Evolutionary conservation across 2,329 filamentous ascomycete species (phyloP), one percentile per base, ranked within the genome.

Genomic region (Aspergillus pseudoviridinutans): DNA sequence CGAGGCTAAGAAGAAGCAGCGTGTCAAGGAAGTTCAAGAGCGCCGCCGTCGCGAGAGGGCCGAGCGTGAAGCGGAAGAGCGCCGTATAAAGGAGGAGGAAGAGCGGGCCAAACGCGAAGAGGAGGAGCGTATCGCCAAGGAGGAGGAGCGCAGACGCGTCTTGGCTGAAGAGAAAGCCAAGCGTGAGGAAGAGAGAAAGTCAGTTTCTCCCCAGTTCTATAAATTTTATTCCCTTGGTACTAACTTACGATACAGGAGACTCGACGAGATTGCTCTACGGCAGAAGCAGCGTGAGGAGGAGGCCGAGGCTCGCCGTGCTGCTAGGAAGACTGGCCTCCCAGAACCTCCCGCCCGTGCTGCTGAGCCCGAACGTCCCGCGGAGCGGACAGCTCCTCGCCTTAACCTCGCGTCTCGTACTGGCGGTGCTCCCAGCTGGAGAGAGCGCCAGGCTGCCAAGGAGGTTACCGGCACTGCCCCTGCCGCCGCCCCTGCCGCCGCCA

Each of bases 221-320:
- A 14, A 53, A 35, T 20, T 14, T 28, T 51, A 14, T 49, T 14
- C 9, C 57, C 27, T n/a, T 50, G 49, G 61, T 58, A 63, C 71
- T 80, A 72, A 80, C 68, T 60, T 59, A 22, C 56, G 64, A 51
- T 59, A 61, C 59, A 87, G 84, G 66, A 84, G 82, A 74, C 79
- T 85, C 61, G 86, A 87, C 70, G 86, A 87, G 64, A 78, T 80
- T 51, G 85, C 85, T 49, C 78, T 79, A 58, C 79, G 78, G 65
- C 93, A 97, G 77, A 86, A 85, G 66, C 85, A 91, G 71, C 87
- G 90, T 73, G 92, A 96, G 75, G 92, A 94, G 67, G 92, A 96
- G 74, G 92, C 91, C 17, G 86, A 92, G 76, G 89, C 88, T 64
- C 86, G 89, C 66, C 85, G 84, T 74, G 85, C 82, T 69, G 87